A percentile compares a stretch with the other conserved stretches of the same genome.
Conservation (phyloP, 2,329 filamentous ascomycete species). For the Elsinoe batatas region DNA sequence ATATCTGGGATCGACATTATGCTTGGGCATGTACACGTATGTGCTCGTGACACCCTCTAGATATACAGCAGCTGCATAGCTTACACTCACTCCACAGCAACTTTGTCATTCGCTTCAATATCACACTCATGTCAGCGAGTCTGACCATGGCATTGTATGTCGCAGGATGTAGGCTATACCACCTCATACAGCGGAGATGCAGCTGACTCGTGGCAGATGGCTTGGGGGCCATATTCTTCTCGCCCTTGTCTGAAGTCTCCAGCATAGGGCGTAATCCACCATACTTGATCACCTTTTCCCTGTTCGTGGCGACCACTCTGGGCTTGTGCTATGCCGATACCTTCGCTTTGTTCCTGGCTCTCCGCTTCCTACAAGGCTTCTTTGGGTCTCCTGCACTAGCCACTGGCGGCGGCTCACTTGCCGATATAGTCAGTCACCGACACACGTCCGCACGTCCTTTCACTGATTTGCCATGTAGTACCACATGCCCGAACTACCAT, state of each 20-base stretch:
- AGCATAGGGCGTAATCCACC: conserved; percentile 56
- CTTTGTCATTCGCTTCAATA: not conserved
- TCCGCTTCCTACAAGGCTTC: conserved; percentile 55
- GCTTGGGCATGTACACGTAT: conserved; percentile 3
- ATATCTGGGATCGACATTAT: conserved; percentile 8
- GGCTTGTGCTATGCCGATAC: conserved; percentile 37
- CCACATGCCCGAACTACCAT: conserved; percentile 46
- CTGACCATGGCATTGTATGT: not conserved
- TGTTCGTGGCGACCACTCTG: conserved; percentile 58
- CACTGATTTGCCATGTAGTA: conserved; percentile 26
- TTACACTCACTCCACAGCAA: not conserved
- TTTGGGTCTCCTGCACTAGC: conserved; percentile 57
- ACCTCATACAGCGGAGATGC: conserved; percentile 20
- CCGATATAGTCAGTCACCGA: conserved; percentile 35
- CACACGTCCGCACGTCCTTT: conserved; percentile 11
- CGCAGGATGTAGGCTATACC: not conserved
- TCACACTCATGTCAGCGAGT: not conserved
- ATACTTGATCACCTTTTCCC: conserved; percentile 56
- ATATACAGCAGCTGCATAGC: too few relatives aligned
- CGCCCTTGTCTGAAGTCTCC: conserved; percentile 57
- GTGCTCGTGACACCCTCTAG: not conserved
- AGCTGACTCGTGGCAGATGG: conserved; percentile 30
- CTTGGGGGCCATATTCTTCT: conserved; percentile 54
- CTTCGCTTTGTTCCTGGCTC: conserved; percentile 49
- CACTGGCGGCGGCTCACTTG: conserved; percentile 45